Evolutionary conservation across 495 filamentous ascomycete species (phyloP), one percentile per base, ranked within the genome.

Genomic region (Emericellopsis terricola): DNA sequence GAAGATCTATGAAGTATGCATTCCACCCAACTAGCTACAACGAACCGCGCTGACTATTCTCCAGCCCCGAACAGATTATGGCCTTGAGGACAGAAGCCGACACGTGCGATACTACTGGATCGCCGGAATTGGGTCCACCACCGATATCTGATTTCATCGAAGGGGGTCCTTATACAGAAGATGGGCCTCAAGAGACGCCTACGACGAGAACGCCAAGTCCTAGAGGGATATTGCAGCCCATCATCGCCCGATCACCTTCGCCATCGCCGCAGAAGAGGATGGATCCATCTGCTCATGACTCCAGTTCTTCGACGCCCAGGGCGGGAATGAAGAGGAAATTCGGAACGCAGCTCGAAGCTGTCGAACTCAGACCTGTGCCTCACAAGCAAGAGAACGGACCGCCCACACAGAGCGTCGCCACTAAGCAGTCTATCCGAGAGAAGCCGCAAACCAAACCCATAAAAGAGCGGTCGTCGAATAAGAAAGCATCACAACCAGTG

Each of bases 1-100:
- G 83, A 37, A 60, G 58, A 37, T 86, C 81, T 2, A 54, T 89
- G 39, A 79, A 75, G 81, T 91, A 63, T 43, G 72, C 49, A 2
- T 28, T 35, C 21, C 31, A 30, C 4, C 16, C 16, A 3, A 15
- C 8, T 28, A n/a, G n/a, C n/a, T n/a, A n/a, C n/a, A n/a, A n/a
- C n/a, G 11, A 17, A 3, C n/a, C n/a, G 17, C 38, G 17, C 52
- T 61, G 39, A 61, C 31, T 21, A 16, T 32, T 13, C 18, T 16
- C n/a, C 39, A 65, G 57, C 19, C 47, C 37, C 19, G 56, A 61
- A 19, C 56, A 69, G 31, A 59, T 64, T 15, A 18, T 64, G 24
- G 60, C 62, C 5, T 40, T 77, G 15, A 50, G 64, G 17, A 56
- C 61, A 11, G 55, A 62, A n/a, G 56, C 59, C 7, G 60, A 50